These are phyloP conservation scores for Gentiana macrophylla DNA, from an alignment of 257 asterid genomes.

Conservation along the genomic window DNA sequence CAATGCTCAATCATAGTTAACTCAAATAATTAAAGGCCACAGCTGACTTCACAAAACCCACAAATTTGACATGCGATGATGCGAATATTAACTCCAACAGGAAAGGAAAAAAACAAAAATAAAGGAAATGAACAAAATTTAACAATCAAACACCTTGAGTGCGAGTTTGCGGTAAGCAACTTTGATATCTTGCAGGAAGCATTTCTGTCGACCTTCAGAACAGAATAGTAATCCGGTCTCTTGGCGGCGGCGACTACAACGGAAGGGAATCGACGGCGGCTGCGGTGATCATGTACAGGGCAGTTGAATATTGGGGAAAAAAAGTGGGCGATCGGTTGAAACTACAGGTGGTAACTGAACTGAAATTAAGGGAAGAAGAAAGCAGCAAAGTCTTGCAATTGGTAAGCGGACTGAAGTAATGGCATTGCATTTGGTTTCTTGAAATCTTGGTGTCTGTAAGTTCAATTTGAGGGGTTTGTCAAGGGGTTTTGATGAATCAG, in stretches of 20 bases:
- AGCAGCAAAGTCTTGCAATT: neutral
- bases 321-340: slow-evolving; percentile 7
- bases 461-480: neutral
- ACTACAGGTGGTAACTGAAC: neutral
- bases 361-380: slow-evolving; percentile 4
- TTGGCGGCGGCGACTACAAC: slow-evolving; percentile 30
- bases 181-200: slow-evolving; percentile 81
- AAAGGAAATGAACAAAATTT: neutral
- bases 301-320: neutral
- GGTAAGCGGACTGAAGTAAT: slow-evolving; percentile 1
- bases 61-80: neutral
- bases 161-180: slow-evolving; percentile 91
- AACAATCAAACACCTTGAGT: slow-evolving; percentile 46
- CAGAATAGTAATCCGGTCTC: slow-evolving; percentile 58
- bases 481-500: neutral
- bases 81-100: neutral
- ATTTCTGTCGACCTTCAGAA: slow-evolving; percentile 63
- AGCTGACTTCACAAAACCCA: neutral
- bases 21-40: neutral
- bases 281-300: slow-evolving; percentile 8
- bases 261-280: slow-evolving; percentile 39
- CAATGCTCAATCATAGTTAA: slow-evolving; percentile 6
- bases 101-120: neutral
- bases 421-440: slow-evolving; percentile 14
- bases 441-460: neutral